Evolutionary conservation across 176 grass and related monocot genomes (phyloP), one percentile per base, ranked within the genome.

Genomic region (Bonia amplexicaulis): DNA sequence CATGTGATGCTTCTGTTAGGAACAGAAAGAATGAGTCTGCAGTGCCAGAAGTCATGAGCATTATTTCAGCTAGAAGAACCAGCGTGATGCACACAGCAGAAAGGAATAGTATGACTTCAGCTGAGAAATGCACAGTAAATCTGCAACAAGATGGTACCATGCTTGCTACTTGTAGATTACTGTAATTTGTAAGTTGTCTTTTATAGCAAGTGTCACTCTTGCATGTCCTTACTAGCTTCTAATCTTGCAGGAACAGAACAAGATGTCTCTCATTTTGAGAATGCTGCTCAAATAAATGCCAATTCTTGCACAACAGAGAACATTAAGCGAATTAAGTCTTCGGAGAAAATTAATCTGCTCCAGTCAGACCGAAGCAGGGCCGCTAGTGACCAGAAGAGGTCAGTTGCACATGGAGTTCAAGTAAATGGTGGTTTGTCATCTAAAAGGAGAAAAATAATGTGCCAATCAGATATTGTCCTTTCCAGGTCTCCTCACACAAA

Each of bases 191-290:
- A 71, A 76, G 29, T 73, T 52, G 15, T 79, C n/a, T 74, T 74
- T 83, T 67, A 23, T 44, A 41, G 16, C 48, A 75, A 73, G 65
- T 51, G 12, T 2, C 60, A 81, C 29, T 69, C 37, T 52, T 31
- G 17, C 60, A 71, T 79, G 19, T 69, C 65, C 78, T 86, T 67
- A 86, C 42, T 69, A 55, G 41, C 57, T 80, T 83, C 61, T 60
- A 80, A 78, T 72, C 52, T 82, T 86, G 70, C 78, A 86, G 86
- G 78, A 86, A 83, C 45, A 44, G 74, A 75, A 62, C 69, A 70
- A 79, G 83, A 80, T 27, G 70, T 53, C 69, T 78, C 67, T 82
- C n/a, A 22, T 76, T 40, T 66, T 52, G 82, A 90, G 23, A 58
- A 64, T 87, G 80, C 37, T 92, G 33, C 77, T 69, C 71, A 77